phyloP scores from a whole-genome alignment of 306 rosid genomes.

The Boehmeria nivea region DNA sequence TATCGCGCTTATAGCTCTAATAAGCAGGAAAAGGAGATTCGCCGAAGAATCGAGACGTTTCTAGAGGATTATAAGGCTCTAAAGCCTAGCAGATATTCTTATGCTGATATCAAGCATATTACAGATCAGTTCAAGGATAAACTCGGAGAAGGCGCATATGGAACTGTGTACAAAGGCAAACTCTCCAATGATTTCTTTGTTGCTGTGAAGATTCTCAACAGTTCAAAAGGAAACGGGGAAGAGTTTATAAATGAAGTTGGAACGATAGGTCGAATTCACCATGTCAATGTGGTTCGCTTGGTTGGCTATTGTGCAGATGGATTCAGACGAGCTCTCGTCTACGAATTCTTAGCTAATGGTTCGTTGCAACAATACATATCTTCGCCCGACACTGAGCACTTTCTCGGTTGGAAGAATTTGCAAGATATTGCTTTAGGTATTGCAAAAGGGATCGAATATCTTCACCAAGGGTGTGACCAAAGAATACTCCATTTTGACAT shows the following conservation, averaged over 20 bases:
- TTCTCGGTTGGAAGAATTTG: not conserved
- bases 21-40: constrained; percentile 4
- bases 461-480: not conserved
- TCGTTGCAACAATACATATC: not conserved
- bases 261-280: constrained; percentile 8
- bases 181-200: not conserved
- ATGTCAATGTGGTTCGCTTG: not conserved
- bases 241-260: constrained; percentile 7
- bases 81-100: not conserved
- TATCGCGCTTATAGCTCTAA: constrained; percentile 3
- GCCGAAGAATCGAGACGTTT: not conserved
- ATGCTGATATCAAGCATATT: not conserved
- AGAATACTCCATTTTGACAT: constrained; percentile 2
- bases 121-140: not conserved
- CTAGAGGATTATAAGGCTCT: not conserved
- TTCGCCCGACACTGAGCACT: not conserved
- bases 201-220: not conserved
- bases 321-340: not conserved
- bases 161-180: not conserved
- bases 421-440: not conserved
- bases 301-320: not conserved
- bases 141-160: not conserved
- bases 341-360: not conserved
- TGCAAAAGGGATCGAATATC: not conserved
- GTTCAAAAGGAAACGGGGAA: not conserved